Evolutionary conservation across 495 filamentous ascomycete genomes (phyloP).

Genomic region (Clohesyomyces aquaticus): DNA sequence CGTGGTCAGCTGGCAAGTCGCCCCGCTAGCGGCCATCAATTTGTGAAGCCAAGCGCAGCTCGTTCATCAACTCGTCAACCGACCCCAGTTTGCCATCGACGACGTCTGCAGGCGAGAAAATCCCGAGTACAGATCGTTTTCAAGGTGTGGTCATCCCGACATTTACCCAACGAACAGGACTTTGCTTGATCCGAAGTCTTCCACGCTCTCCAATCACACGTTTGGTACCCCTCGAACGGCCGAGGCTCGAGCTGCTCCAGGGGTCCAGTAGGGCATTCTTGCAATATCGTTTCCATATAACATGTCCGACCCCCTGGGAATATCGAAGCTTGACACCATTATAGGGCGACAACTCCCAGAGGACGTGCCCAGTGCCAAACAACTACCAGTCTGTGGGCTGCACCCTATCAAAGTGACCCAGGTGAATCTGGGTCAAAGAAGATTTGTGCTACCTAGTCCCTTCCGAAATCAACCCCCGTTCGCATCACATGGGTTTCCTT

Average conservation of each 20-base stretch:
- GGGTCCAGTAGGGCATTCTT: slow-evolving; percentile 20
- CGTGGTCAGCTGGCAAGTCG: slow-evolving; percentile 23
- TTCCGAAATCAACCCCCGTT: too few species aligned
- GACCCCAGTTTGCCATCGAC: not conserved
- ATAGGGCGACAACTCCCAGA: too few species aligned
- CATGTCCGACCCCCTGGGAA: too few species aligned
- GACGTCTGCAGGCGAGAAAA: slow-evolving; percentile 15
- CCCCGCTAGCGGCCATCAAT: not conserved
- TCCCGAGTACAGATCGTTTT: slow-evolving; percentile 24
- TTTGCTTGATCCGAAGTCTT: not conserved
- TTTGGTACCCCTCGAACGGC: not conserved
- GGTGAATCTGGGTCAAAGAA: too few species aligned
- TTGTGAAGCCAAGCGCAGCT: slow-evolving; percentile 17
- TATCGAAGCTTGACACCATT: too few species aligned
- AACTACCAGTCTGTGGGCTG: too few species aligned
- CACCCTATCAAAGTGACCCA: too few species aligned
- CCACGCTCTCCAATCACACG: not conserved
- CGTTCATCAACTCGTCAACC: slow-evolving; percentile 22
- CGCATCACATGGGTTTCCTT: too few species aligned
- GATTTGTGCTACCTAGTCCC: too few species aligned
- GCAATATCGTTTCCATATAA: slow-evolving; percentile 29
- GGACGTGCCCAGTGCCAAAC: too few species aligned
- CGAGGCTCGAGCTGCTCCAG: not conserved
- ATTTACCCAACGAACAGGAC: slow-evolving; percentile 20
- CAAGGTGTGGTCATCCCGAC: slow-evolving; percentile 11